These are phyloP conservation scores for Brassica juncea DNA, from an alignment of 345 rosid species.

Conservation along the genomic window DNA sequence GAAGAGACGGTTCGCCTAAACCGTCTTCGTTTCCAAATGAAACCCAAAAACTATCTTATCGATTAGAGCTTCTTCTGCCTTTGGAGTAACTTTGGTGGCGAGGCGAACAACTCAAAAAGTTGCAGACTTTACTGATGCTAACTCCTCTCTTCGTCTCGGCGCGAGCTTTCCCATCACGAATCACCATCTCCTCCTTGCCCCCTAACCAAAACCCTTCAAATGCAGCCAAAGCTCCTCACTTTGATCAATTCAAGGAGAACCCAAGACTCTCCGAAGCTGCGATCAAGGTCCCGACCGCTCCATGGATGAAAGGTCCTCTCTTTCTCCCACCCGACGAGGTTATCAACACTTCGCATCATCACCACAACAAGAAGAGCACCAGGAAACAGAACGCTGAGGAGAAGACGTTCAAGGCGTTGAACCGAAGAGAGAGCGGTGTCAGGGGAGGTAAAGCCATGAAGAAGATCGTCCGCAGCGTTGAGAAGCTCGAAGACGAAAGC, in stretches of 20 bases:
- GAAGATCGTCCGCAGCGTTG: constrained; percentile 58
- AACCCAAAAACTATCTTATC: no score
- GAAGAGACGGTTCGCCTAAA: not conserved
- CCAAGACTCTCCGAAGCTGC: constrained; percentile 8
- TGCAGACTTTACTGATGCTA: constrained; percentile 17
- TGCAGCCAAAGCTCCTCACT: constrained; percentile 14
- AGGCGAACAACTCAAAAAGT: not conserved
- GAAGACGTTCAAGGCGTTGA: constrained; percentile 62
- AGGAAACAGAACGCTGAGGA: constrained; percentile 29
- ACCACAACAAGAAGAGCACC: constrained; percentile 23
- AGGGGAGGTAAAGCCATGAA: constrained; percentile 69
- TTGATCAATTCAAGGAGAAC: constrained; percentile 14
- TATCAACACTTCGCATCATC: constrained; percentile 35
- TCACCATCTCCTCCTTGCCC: constrained; percentile 34
- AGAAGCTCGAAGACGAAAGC: constrained; percentile 45
- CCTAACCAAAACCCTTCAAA: constrained; percentile 33
- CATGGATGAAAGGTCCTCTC: constrained; percentile 72
- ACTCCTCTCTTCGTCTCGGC: constrained; percentile 32
- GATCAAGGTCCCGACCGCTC: constrained; percentile 56
- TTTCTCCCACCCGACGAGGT: constrained; percentile 56
- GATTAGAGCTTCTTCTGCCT: not conserved
- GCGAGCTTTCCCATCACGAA: constrained; percentile 19
- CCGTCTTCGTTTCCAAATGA: not conserved
- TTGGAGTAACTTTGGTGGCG: not conserved
- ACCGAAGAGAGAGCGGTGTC: constrained; percentile 65